phyloP scores from a whole-genome alignment of 768 basidiomycete genomes.

The Leccinum variicolor region DNA sequence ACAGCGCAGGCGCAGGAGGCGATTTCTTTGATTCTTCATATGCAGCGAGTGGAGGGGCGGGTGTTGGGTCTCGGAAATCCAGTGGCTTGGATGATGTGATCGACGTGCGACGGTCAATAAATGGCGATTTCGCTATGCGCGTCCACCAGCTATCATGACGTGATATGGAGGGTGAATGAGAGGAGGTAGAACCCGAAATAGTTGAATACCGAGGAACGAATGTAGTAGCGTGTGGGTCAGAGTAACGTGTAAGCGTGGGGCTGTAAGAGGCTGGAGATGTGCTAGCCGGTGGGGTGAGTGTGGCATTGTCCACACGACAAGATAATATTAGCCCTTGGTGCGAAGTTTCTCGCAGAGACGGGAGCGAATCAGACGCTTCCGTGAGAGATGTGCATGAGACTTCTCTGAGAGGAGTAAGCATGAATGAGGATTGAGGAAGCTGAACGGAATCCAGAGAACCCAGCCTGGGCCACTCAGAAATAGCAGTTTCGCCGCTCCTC shows the following conservation, averaged over 20 bases:
- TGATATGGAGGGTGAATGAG: slow-evolving; percentile 47
- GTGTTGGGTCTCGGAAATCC: slow-evolving; percentile 79
- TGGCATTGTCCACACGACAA: slow-evolving; percentile 26
- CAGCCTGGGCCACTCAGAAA: slow-evolving; percentile 14
- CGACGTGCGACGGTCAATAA: slow-evolving; percentile 56
- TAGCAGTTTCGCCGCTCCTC: slow-evolving; percentile 10
- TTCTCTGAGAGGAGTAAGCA: slow-evolving; percentile 34
- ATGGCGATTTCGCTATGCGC: slow-evolving; percentile 62
- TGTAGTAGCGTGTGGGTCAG: slow-evolving; percentile 28
- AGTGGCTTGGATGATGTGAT: slow-evolving; percentile 34
- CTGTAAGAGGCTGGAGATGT: slow-evolving; percentile 21
- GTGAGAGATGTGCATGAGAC: slow-evolving; percentile 9
- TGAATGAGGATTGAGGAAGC: slow-evolving; percentile 21
- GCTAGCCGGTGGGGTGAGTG: slow-evolving; percentile 10
- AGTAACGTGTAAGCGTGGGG: slow-evolving; percentile 19
- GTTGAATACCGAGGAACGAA: slow-evolving; percentile 37
- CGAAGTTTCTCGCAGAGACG: slow-evolving; percentile 23
- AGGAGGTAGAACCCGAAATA: slow-evolving; percentile 39
- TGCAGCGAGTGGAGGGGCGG: slow-evolving; percentile 60
- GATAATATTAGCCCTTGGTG: slow-evolving; percentile 18
- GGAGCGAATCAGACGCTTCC: slow-evolving; percentile 23
- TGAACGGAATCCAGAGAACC: slow-evolving; percentile 9
- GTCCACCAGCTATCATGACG: slow-evolving; percentile 79
- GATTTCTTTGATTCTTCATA: slow-evolving; percentile 47
- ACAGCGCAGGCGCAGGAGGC: slow-evolving; percentile 10